Percentiles rank a stretch among this genome's conserved stretches.
phyloP scores from a whole-genome alignment of 441 rosid genomes.

The Brassica balearica region DNA sequence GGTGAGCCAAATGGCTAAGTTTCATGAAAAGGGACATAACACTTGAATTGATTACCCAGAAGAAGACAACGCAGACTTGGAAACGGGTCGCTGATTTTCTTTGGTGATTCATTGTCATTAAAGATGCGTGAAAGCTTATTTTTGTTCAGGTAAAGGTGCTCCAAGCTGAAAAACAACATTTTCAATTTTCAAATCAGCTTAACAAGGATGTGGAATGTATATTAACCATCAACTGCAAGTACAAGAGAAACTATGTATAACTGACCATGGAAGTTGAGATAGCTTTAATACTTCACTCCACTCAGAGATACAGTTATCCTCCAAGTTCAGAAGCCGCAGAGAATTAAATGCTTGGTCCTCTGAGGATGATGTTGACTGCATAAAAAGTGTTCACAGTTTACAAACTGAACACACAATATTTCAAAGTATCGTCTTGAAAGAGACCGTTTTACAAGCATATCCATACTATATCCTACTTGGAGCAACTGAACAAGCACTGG shows the following conservation, averaged over 20 bases:
- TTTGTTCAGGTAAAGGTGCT: constrained; percentile 84
- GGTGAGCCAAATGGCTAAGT: constrained; percentile 25
- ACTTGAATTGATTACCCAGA: constrained; percentile 61
- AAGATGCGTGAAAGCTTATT: constrained; percentile 67
- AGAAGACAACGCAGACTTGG: constrained; percentile 81
- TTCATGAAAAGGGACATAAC: constrained; percentile 12
- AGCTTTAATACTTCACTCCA: constrained; percentile 87
- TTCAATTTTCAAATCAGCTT: no score
- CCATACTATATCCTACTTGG: no score
- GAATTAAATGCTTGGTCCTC: constrained; percentile 63
- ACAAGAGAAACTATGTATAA: constrained; percentile 21
- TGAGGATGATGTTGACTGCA: constrained; percentile 59
- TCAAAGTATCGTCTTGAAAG: background rate
- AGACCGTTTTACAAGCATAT: background rate
- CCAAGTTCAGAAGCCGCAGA: constrained; percentile 85
- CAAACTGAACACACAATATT: no score
- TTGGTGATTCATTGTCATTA: constrained; percentile 45
- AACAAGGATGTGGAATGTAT: background rate
- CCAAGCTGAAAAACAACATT: constrained; percentile 66
- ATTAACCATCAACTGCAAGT: constrained; percentile 13
- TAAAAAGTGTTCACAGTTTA: background rate
- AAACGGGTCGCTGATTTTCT: constrained; percentile 55
- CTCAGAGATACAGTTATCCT: constrained; percentile 77
- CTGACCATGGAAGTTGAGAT: constrained; percentile 76
- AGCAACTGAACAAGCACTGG: no score